Base-by-base conservation (phyloP, 306 rosid genomes). In the Cicer yamashitae region DNA sequence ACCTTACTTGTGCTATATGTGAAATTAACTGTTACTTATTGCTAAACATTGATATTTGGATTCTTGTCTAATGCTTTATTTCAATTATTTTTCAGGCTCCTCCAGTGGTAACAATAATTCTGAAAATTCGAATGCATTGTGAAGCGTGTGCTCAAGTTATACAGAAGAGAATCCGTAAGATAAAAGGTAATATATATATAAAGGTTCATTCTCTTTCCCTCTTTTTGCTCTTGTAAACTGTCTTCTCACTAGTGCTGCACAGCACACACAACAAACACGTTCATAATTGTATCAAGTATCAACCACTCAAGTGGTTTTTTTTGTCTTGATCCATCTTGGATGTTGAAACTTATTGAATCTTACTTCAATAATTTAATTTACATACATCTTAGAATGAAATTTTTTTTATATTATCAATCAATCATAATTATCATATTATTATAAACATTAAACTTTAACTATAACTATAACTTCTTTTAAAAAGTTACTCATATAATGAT, bases 111-210 rank as follows among this genome's bases (percentile, higher is more conserved):
- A 92, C 96, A 62, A 86, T 87, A 11, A 86, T 86, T 4, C 86
- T 96, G 3, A 75, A 84, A 46, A 88, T 92, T 71, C 84, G 80
- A 74, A 96, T 96, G 99, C 96, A 96, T 71, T 96, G 99, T 65
- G 96, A 92, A 66, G 97, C 97, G 34, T 96, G 98, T 75, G 97
- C 97, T 82, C 99, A 85, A 84, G 86, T 1, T 81, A 72, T 96
- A 38, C 94, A 86, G 77, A 96, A 82, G 82, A 58, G 86, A 67
- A 92, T 96, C 70, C 84, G 89, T 12, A 90, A 88, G 90, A 89
- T 96, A 60, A 75, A 90, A 89, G 99, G 99, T 94, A 25, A 25
- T 25, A 25, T 25, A 25, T 25, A 25, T 25, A 25, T 25, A 25
- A 25, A 25, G 34, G 2, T 25, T 76, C 58, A 7, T 6, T 10